A percentile compares a stretch with the other conserved stretches of the same genome.
phyloP scores from a whole-genome alignment of 106 monocot species.

The Iris macrosiphon region DNA sequence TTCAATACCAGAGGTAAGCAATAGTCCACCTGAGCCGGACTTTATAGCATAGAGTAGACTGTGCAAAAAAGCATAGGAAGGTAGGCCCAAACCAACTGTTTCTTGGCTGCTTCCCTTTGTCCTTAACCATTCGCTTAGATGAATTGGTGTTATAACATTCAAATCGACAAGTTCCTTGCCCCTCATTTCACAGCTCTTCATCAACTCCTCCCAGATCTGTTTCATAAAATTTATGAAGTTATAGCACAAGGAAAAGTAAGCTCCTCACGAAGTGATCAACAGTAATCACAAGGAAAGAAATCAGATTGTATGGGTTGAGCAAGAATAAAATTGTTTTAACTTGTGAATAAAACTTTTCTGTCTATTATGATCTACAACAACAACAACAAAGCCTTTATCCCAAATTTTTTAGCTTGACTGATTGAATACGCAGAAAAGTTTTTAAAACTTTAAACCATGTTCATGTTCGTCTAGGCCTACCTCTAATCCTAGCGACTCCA shows the following conservation, averaged over 20 bases:
- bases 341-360: too few species aligned
- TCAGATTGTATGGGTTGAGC: too few species aligned
- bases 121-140: constrained; percentile 69
- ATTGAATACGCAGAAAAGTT: too few species aligned
- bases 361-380: too few species aligned
- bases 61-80: constrained; percentile 42
- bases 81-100: constrained; percentile 55
- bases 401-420: too few species aligned
- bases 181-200: constrained; percentile 48
- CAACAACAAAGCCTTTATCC: too few species aligned
- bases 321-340: too few species aligned
- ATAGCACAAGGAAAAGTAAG: background rate
- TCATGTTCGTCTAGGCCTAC: too few species aligned
- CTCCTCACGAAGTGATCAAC: background rate
- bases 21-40: constrained; percentile 48
- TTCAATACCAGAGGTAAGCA: constrained; percentile 52
- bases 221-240: constrained; percentile 1
- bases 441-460: too few species aligned
- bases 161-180: constrained; percentile 71
- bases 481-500: too few species aligned
- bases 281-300: too few species aligned
- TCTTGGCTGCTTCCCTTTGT: constrained; percentile 48
- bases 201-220: constrained; percentile 83
- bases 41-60: constrained; percentile 48
- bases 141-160: constrained; percentile 28